phyloP scores from a whole-genome alignment of 495 filamentous ascomycete genomes.

The Mytilinidion resinicola region DNA sequence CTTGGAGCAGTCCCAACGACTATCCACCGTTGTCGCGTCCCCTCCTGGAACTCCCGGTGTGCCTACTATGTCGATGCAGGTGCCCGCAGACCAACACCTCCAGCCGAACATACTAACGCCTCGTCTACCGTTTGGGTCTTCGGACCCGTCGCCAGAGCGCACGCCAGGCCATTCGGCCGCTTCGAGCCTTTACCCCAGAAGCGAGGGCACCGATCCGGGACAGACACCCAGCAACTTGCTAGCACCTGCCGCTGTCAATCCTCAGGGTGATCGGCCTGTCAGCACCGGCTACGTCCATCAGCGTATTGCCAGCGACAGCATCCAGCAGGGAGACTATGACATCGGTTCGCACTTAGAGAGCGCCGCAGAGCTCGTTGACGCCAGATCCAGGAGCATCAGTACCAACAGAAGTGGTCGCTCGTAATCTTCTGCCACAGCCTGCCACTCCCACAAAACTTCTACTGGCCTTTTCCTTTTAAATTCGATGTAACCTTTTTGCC shows the following conservation, averaged over 20 bases:
- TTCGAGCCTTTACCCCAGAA: conserved; percentile 17
- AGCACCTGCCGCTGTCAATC: conserved; percentile 28
- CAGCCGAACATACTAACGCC: conserved; percentile 9
- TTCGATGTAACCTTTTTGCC: neutral
- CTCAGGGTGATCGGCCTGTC: conserved; percentile 52
- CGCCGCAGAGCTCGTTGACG: conserved; percentile 29
- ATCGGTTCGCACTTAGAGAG: conserved; percentile 24
- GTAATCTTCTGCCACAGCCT: neutral
- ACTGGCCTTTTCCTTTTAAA: neutral
- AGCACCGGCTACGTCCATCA: conserved; percentile 71
- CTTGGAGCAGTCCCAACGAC: conserved; percentile 16
- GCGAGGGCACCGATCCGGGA: neutral
- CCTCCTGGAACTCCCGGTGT: conserved; percentile 21
- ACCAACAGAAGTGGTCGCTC: neutral
- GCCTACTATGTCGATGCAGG: conserved; percentile 11
- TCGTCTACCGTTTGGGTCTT: conserved; percentile 22
- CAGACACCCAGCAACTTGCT: conserved; percentile 4
- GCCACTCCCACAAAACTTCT: no score
- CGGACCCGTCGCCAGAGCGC: conserved; percentile 18
- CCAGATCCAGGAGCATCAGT: conserved; percentile 18
- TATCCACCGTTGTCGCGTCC: conserved; percentile 26
- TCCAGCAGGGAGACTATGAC: conserved; percentile 33
- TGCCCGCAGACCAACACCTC: conserved; percentile 10
- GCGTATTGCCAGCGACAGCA: conserved; percentile 53
- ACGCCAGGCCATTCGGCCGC: conserved; percentile 17